Percentiles rank a stretch among this genome's conserved stretches.
Evolutionary conservation across 192 early-diverging fungal genomes (phyloP).

Genomic region (Umbelopsis sp.): DNA sequence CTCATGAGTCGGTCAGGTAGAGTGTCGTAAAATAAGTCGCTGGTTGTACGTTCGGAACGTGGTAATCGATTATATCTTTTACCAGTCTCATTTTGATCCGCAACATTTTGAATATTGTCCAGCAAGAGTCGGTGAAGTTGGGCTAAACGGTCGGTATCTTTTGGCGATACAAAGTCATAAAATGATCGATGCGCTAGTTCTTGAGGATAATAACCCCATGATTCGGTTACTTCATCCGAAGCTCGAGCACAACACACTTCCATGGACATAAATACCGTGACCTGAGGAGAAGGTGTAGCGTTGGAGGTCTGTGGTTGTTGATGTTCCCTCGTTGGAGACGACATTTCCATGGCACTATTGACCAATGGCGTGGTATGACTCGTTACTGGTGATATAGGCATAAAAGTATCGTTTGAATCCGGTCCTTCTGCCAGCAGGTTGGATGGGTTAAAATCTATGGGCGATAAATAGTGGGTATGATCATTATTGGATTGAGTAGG

Average conservation of each 20-base stretch:
- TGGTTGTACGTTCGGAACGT: conserved; percentile 29
- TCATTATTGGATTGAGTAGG: conserved; percentile 19
- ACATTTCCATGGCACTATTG: neutral
- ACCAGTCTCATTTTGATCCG: conserved; percentile 9
- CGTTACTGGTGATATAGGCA: conserved; percentile 6
- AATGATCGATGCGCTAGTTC: conserved; percentile 56
- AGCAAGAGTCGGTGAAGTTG: conserved; percentile 40
- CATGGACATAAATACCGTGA: conserved; percentile 53
- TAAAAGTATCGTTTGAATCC: neutral
- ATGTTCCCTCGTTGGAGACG: too few species aligned
- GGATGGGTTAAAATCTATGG: conserved; percentile 10
- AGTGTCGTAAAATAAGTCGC: conserved; percentile 38
- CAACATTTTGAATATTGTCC: conserved; percentile 38
- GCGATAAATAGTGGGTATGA: conserved; percentile 16
- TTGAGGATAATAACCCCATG: conserved; percentile 57
- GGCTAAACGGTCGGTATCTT: conserved; percentile 45
- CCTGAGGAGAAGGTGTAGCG: conserved; percentile 10
- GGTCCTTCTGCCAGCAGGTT: conserved; percentile 11
- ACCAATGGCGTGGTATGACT: neutral
- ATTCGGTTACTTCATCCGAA: conserved; percentile 48
- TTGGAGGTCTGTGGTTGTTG: conserved; percentile 15
- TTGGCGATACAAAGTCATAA: conserved; percentile 45
- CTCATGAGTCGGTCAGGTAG: conserved; percentile 38
- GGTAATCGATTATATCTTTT: conserved; percentile 17
- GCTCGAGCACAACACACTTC: conserved; percentile 53